These are phyloP conservation scores for Synura sp. DNA, from an alignment of 352 stramenopile species.

Conservation along the genomic window DNA sequence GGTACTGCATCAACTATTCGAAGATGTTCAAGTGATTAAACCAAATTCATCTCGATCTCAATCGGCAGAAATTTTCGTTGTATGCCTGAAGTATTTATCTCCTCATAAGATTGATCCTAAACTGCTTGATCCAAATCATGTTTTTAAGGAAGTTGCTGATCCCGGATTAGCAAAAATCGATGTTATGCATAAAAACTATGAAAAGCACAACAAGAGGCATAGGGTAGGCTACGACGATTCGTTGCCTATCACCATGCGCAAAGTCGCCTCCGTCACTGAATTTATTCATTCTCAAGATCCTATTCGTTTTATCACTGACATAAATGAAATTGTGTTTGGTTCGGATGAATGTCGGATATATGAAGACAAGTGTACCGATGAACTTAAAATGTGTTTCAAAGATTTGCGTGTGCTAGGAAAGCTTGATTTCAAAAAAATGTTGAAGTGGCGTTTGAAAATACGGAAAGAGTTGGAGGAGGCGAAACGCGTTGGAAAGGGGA, in stretches of 20 bases:
- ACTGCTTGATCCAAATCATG: slow-evolving; percentile 87
- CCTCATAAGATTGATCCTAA: slow-evolving; percentile 94
- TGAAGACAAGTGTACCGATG: slow-evolving; percentile 70
- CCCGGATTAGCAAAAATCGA: slow-evolving; percentile 66
- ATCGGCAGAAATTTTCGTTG: slow-evolving; percentile 99
- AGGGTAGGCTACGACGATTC: slow-evolving; percentile 89
- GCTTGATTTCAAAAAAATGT: slow-evolving; percentile 90
- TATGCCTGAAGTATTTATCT: slow-evolving; percentile 89
- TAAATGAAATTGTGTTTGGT: slow-evolving; percentile 82
- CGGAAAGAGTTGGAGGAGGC: slow-evolving; percentile 30
- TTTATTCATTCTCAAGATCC: slow-evolving; percentile 78
- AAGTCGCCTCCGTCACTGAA: slow-evolving; percentile 70
- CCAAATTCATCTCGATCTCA: slow-evolving; percentile 93
- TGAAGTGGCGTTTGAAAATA: slow-evolving; percentile 95
- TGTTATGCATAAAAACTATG: slow-evolving; percentile 97
- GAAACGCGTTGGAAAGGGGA: slow-evolving; percentile 45
- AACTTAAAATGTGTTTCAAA: slow-evolving; percentile 65
- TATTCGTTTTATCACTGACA: slow-evolving; percentile 88
- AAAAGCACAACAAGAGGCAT: slow-evolving; percentile 78
- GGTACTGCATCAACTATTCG: slow-evolving; percentile 98
- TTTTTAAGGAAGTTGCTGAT: slow-evolving; percentile 58
- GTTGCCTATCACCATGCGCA: slow-evolving; percentile 70
- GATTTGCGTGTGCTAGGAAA: slow-evolving; percentile 97
- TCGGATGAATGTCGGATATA: slow-evolving; percentile 21
- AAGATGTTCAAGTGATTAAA: slow-evolving; percentile 94